A percentile compares a stretch with the other conserved stretches of the same genome.
Conservation (phyloP, 306 rosid genomes). For the Ormosia semicastrata region DNA sequence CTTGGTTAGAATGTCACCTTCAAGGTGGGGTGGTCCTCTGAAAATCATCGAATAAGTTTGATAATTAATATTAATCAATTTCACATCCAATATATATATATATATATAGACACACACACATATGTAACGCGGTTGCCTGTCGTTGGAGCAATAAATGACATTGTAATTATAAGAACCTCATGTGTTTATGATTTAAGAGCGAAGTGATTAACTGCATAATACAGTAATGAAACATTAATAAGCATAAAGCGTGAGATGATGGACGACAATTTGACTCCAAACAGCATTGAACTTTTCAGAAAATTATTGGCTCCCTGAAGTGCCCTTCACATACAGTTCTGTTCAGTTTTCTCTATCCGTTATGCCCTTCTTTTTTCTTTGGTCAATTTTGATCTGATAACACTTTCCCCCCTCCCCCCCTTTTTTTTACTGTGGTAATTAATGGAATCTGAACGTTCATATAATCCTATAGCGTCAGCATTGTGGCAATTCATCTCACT, state of each 20-base stretch:
- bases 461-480: background rate
- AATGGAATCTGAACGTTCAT: background rate
- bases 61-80: background rate
- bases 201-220: background rate
- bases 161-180: background rate
- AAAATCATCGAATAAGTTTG: background rate
- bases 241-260: background rate
- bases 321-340: background rate
- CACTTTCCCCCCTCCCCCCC: too few species aligned
- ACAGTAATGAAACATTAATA: too few species aligned
- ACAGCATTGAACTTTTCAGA: background rate
- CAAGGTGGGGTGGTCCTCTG: slow-evolving; percentile 13
- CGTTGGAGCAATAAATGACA: slow-evolving; percentile 19
- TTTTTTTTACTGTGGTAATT: background rate
- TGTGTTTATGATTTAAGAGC: background rate
- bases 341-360: too few species aligned
- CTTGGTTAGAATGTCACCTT: slow-evolving; percentile 26
- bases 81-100: background rate
- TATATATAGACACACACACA: too few species aligned
- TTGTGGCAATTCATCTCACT: background rate
- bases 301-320: background rate
- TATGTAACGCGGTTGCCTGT: background rate
- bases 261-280: background rate
- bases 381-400: background rate
- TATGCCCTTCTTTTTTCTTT: background rate